These are phyloP conservation scores for Trichocladium uniseriatum DNA, from an alignment of 495 filamentous ascomycete genomes.

Conservation along the genomic window DNA sequence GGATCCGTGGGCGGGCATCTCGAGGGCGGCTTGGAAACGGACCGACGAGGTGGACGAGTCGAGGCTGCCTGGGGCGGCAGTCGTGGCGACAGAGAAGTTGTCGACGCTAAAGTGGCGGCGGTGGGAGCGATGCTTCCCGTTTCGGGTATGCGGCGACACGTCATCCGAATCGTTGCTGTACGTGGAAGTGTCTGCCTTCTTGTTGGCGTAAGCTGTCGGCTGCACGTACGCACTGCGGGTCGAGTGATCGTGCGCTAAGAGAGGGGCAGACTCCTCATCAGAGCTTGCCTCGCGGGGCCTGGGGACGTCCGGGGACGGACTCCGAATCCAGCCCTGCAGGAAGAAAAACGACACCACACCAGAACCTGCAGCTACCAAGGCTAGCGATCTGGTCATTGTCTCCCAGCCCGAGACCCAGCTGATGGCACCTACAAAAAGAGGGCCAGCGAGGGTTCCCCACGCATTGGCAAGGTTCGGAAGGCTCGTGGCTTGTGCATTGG, in stretches of 20 bases:
- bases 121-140: slow-evolving; percentile 4
- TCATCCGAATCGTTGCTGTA: background rate
- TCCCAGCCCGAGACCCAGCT: slow-evolving; percentile 18
- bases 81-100: slow-evolving; percentile 21
- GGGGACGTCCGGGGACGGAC: background rate
- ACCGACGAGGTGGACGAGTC: slow-evolving; percentile 10
- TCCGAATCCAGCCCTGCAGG: slow-evolving; percentile 23
- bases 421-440: slow-evolving; percentile 16
- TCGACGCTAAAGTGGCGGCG: slow-evolving; percentile 26
- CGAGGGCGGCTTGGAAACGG: slow-evolving; percentile 23
- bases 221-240: background rate
- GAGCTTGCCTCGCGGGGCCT: background rate
- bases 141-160: slow-evolving; percentile 1
- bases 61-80: slow-evolving; percentile 10
- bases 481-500: slow-evolving; percentile 10
- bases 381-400: slow-evolving; percentile 13
- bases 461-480: slow-evolving; percentile 18
- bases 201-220: background rate
- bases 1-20: slow-evolving; percentile 2
- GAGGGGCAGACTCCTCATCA: slow-evolving; percentile 23
- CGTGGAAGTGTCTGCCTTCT: background rate
- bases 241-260: slow-evolving; percentile 7
- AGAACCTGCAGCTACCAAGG: slow-evolving; percentile 4
- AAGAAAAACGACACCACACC: slow-evolving; percentile 18
- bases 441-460: slow-evolving; percentile 24